A percentile compares a stretch with the other conserved stretches of the same genome.
Evolutionary conservation across 2,329 filamentous ascomycete genomes (phyloP).

Genomic region (Waltergamsia citrina): DNA sequence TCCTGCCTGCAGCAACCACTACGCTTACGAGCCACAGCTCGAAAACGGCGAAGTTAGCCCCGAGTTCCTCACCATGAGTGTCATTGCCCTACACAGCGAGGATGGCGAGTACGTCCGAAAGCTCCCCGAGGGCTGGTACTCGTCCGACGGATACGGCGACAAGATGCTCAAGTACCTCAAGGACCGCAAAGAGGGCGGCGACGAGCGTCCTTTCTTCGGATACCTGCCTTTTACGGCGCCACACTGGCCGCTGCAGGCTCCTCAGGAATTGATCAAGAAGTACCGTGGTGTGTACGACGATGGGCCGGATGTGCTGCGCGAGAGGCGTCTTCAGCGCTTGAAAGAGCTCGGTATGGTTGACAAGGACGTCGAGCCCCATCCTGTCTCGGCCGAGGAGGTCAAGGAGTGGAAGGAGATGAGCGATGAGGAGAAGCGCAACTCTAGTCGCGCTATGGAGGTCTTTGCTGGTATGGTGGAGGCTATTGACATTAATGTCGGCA

Average conservation of each 20-base stretch:
- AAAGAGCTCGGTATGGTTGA: slow-evolving; percentile 47
- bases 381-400: slow-evolving; percentile 34
- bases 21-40: slow-evolving; percentile 32
- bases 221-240: slow-evolving; percentile 54
- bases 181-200: slow-evolving; percentile 31
- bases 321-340: slow-evolving; percentile 40
- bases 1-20: slow-evolving; percentile 49
- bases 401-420: slow-evolving; percentile 37
- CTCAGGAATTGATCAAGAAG: slow-evolving; percentile 41
- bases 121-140: slow-evolving; percentile 42
- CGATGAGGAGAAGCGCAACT: slow-evolving; percentile 17
- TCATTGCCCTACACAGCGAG: slow-evolving; percentile 21
- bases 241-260: slow-evolving; percentile 54
- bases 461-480: slow-evolving; percentile 45
- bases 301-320: slow-evolving; percentile 46
- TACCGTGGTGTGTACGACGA: slow-evolving; percentile 52
- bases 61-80: slow-evolving; percentile 13
- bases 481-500: slow-evolving; percentile 40
- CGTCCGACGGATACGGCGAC: slow-evolving; percentile 40
- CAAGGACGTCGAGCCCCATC: slow-evolving; percentile 38
- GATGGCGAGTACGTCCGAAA: slow-evolving; percentile 27
- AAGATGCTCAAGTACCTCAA: slow-evolving; percentile 41
- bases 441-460: slow-evolving; percentile 21
- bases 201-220: slow-evolving; percentile 41
- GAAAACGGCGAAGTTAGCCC: slow-evolving; percentile 25